A percentile compares a stretch with the other conserved stretches of the same genome.
phyloP scores from a whole-genome alignment of 805 yeast genomes.

The Candida manassasensis region DNA sequence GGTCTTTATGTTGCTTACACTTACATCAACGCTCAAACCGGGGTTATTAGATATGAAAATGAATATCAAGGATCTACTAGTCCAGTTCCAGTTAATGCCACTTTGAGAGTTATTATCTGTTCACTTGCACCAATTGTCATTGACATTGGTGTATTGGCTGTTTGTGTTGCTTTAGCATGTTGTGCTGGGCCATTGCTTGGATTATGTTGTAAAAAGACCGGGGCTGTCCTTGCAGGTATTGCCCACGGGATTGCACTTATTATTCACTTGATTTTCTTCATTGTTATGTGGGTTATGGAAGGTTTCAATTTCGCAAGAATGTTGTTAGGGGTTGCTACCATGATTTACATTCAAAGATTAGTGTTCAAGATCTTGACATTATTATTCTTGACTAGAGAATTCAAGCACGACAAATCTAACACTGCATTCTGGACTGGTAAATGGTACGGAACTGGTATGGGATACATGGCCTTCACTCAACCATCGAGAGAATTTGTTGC shows the following conservation, averaged over 20 bases:
- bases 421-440: constrained; percentile 99
- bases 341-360: constrained; percentile 82
- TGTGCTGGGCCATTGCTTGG: constrained; percentile 97
- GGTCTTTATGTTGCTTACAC: constrained; percentile 75
- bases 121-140: constrained; percentile 87
- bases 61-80: constrained; percentile 25
- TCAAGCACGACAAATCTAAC: constrained; percentile 91
- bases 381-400: constrained; percentile 83
- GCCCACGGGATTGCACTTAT: constrained; percentile 95
- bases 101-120: constrained; percentile 69
- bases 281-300: constrained; percentile 95
- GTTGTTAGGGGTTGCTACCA: constrained; percentile 79
- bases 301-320: constrained; percentile 86
- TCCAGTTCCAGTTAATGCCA: constrained; percentile 58
- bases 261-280: constrained; percentile 80
- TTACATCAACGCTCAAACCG: constrained; percentile 80
- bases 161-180: constrained; percentile 81
- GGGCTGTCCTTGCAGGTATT: constrained; percentile 90
- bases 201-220: constrained; percentile 94
- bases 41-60: constrained; percentile 49
- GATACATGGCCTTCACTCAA: constrained; percentile 91
- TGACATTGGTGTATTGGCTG: constrained; percentile 78
- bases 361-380: constrained; percentile 81
- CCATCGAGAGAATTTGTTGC: constrained; percentile 95
- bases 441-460: constrained; percentile 95